A percentile compares a stretch with the other conserved stretches of the same genome.
Evolutionary conservation across 2,329 filamentous ascomycete species (phyloP).

Genomic region (Aspergillus uvarum): DNA sequence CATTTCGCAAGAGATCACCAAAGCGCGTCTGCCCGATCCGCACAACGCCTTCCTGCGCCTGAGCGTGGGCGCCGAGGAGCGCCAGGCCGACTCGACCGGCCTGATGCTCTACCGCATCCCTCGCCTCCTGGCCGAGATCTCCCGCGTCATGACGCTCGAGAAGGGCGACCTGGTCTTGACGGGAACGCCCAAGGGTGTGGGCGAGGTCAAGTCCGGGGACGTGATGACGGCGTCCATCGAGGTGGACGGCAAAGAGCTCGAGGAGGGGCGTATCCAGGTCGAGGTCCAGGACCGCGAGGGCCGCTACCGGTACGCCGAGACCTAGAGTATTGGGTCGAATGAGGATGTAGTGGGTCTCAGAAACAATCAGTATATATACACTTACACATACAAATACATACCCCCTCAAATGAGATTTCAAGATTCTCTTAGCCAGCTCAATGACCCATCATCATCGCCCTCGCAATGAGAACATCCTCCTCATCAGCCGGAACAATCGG

Average conservation of each 20-base stretch:
- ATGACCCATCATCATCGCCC: background rate
- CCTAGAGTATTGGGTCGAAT: slow-evolving; percentile 43
- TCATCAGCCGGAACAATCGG: slow-evolving; percentile 31
- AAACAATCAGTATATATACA: slow-evolving; percentile 11
- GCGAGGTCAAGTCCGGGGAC: slow-evolving; percentile 79
- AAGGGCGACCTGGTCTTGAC: slow-evolving; percentile 91
- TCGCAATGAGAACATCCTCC: slow-evolving; percentile 24
- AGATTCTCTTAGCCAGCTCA: background rate
- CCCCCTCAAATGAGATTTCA: background rate
- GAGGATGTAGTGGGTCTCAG: background rate
- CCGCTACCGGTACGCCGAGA: slow-evolving; percentile 74
- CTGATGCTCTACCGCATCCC: slow-evolving; percentile 94
- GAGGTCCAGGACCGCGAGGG: slow-evolving; percentile 75
- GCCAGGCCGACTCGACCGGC: slow-evolving; percentile 84
- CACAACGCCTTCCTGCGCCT: slow-evolving; percentile 86
- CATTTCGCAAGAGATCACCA: slow-evolving; percentile 76
- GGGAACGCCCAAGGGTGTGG: slow-evolving; percentile 96
- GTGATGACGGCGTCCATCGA: slow-evolving; percentile 80
- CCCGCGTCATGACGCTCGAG: slow-evolving; percentile 89
- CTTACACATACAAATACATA: background rate
- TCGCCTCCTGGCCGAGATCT: slow-evolving; percentile 84
- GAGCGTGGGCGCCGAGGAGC: slow-evolving; percentile 73
- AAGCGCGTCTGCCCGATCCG: slow-evolving; percentile 77
- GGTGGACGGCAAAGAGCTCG: slow-evolving; percentile 76
- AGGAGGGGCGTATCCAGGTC: slow-evolving; percentile 82